Base-by-base conservation (phyloP, 345 rosid species). In the Euclidium syriacum region DNA sequence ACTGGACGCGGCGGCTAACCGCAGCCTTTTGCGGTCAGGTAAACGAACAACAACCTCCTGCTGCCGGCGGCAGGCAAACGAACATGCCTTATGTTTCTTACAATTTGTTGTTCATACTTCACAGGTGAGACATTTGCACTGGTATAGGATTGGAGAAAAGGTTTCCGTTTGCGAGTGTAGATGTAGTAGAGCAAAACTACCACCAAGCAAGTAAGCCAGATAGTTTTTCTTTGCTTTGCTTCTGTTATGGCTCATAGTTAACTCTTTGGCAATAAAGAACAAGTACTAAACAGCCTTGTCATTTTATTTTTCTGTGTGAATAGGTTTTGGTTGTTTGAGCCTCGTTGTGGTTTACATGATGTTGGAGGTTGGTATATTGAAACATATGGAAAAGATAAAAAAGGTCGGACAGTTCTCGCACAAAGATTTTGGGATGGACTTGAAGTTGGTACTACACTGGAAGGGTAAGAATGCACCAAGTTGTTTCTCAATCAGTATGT, bases 311-410 rank as follows among this genome's bases (percentile, higher is more conserved):
- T 35, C 29, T 52, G 2, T 58, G 72, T 41, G 50, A 56, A 60
- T 87, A 88, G 96, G 71, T 89, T 83, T 82, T 92, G 98, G 98
- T 75, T 92, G 80, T 92, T 92, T 55, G 95, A 89, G 79, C 95
- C 97, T 51, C 94, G 99, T 38, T 89, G 95, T 75, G 80, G 75
- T 60, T 67, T 78, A 80, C 99, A 92, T 74, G 91, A 89, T 52
- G 79, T 84, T 41, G 97, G 98, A 51, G 97, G 98, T 67, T 92
- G 98, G 97, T 92, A 92, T 74, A 52, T 92, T 64, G 99, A 92
- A 80, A 89, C 99, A 67, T 89, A 72, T 64, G 96, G 90, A 29
- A 79, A 81, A 79, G 95, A 89, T 70, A 77, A 81, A 76, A 89
- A 82, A 71, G 85, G 84, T 15, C 64, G 61, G 46, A 85, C 90